Evolutionary conservation across 176 grass and related monocot genomes (phyloP), one percentile per base, ranked within the genome.

Genomic region (Oryza longistaminata): DNA sequence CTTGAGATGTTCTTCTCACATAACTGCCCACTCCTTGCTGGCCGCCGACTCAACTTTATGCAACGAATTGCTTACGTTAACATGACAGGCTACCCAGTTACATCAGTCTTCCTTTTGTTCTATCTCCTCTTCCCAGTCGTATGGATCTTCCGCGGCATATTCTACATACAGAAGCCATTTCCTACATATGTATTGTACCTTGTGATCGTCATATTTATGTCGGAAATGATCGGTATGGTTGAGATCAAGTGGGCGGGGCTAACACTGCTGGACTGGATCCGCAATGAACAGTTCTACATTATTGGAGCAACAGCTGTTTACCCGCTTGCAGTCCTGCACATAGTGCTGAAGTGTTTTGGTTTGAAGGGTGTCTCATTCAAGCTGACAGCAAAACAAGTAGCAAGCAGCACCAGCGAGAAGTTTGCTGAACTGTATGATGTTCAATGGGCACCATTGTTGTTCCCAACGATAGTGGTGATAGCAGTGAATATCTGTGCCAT

Each of bases 271-370:
- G 87, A 89, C 42, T 89, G 77, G 87, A 81, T 85, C 82, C 87
- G 87, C 82, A 89, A 89, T 31, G 87, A 89, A 71, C 87, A 89
- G 82, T 89, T 89, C 87, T 89, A 89, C 82, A 89, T 89, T 14
- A 80, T 85, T 49, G 87, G 87, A n/a, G 82, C 87, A 52, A 89
- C 87, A 70, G 82, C 82, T 21, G 87, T 89, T 27, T 89, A 89
- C 87, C 87, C 87, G 16, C 40, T 79, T 14, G 87, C 87, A 64
- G 78, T 80, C 3, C 40, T 85, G 12, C 87, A 89, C 82, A 85
- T 89, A 62, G 82, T 85, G 70, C 71, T 89, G 70, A 89, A 89
- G 77, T 8, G 85, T 50, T 48, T 89, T 24, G 76, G 77, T 8
- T 71, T 83, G 15, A 89, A 89, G n/a, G 87, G 87, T 75, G 77